These are phyloP conservation scores for Henckelia pumila DNA, from an alignment of 257 asterid genomes.

Conservation along the genomic window DNA sequence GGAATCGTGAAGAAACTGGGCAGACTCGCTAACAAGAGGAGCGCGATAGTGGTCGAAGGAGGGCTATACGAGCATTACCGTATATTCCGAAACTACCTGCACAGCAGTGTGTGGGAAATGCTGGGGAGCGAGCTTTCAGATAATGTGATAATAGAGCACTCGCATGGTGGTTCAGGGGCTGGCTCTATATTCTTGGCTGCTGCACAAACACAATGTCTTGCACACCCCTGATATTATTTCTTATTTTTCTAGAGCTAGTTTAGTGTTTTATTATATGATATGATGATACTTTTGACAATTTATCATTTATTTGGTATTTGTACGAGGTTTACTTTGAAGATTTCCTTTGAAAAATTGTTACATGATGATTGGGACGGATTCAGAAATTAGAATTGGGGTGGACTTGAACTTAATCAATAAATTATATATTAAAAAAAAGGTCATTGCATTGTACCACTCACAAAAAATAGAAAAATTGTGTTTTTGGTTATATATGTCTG, in stretches of 20 bases:
- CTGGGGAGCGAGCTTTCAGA: conserved; percentile 65
- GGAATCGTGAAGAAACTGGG: conserved; percentile 66
- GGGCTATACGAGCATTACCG: conserved; percentile 76
- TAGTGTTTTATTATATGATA: not conserved
- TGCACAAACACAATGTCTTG: conserved; percentile 40
- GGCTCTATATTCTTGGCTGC: conserved; percentile 75
- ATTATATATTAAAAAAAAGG: no score
- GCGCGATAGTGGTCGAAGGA: conserved; percentile 61
- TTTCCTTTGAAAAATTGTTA: no score
- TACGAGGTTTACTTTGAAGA: no score
- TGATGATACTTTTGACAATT: no score
- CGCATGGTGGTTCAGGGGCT: conserved; percentile 80
- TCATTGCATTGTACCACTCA: no score
- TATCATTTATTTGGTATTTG: no score
- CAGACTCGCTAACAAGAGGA: conserved; percentile 48
- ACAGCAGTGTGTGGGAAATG: conserved; percentile 84
- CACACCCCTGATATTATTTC: conserved; percentile 15
- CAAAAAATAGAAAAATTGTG: no score
- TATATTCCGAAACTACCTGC: conserved; percentile 63
- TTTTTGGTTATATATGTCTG: no score
- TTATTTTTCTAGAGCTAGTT: not conserved
- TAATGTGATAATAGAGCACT: conserved; percentile 59
- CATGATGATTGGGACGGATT: no score
- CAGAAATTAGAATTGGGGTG: no score
- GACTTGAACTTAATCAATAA: no score